Base-by-base conservation (phyloP, 345 rosid species). In the Pistacia vera region DNA sequence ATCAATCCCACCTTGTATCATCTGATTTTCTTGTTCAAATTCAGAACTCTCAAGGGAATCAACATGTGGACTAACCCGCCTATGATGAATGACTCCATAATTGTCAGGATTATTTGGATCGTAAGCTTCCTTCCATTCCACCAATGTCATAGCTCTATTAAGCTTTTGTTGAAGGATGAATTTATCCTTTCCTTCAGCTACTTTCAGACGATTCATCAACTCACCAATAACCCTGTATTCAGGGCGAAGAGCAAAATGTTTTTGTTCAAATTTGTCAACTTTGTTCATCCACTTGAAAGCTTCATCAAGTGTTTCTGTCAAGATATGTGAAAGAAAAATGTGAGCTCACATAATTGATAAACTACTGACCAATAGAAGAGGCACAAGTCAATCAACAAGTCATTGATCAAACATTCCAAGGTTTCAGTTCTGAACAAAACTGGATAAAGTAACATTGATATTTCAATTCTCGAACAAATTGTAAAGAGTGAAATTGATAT, bases 141-240 rank as follows among this genome's bases (percentile, higher is more conserved):
- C 89, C 80, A 93, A 78, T 77, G 93, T 89, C 91, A 95, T 85
- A 11, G 98, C 99, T 75, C 97, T 86, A 75, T 93, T 93, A 4
- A 95, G 76, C 62, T 93, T 95, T 8, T 92, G 98, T 70, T 93
- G 98, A 51, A 95, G 97, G 71, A 93, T 65, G 71, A 95, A 93
- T 80, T 86, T 93, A 2, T 95, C 97, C 82, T 93, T 95, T 2
- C 98, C 99, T 84, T 95, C 90, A 7, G 97, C 91, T 30, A 86
- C 86, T 76, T 93, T 93, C 78, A 95, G 80, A 8, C 87, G 88
- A 79, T 92, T 90, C 87, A 93, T 88, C 85, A 95, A 72, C 77
- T 95, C 98, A 63, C 98, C 99, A 75, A 95, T 93, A 63, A 95
- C 98, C 74, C 92, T 87, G 65, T 95, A 92, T 51, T 95, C 97